phyloP scores from a whole-genome alignment of 495 filamentous ascomycete genomes.

The Saxispiralis lemnorum region DNA sequence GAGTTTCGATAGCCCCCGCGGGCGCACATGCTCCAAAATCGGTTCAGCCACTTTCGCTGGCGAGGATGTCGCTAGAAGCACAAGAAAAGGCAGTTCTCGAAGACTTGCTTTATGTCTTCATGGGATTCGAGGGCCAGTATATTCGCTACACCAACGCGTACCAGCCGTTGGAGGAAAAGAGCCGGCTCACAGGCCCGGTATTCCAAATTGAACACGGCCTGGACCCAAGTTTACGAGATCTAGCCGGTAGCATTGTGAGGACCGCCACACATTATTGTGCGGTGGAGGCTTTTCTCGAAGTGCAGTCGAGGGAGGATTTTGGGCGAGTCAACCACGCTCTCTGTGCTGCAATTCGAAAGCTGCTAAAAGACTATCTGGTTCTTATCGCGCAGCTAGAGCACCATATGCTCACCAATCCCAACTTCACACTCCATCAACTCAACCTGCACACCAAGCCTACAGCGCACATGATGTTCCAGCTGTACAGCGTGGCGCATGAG shows the following conservation, averaged over 20 bases:
- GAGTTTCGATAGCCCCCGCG: constrained; percentile 68
- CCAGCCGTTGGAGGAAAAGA: constrained; percentile 67
- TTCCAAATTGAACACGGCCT: constrained; percentile 69
- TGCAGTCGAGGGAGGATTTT: constrained; percentile 81
- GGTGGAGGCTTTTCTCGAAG: constrained; percentile 80
- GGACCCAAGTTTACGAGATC: constrained; percentile 77
- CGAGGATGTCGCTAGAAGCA: constrained; percentile 52
- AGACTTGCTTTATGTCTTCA: constrained; percentile 83
- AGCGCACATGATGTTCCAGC: constrained; percentile 69
- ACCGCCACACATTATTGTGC: constrained; percentile 90
- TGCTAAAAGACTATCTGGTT: constrained; percentile 81
- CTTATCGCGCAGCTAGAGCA: constrained; percentile 85
- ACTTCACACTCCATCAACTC: constrained; percentile 79
- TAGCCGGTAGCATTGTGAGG: constrained; percentile 74
- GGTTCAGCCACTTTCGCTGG: constrained; percentile 53
- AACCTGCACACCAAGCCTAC: constrained; percentile 83
- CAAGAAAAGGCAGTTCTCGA: constrained; percentile 80
- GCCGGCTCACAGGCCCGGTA: constrained; percentile 60
- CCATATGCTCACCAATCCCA: constrained; percentile 68
- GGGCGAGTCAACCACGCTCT: constrained; percentile 92
- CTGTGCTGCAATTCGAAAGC: constrained; percentile 78
- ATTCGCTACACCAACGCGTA: constrained; percentile 70
- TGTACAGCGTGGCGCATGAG: constrained; percentile 75
- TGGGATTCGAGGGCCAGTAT: constrained; percentile 97
- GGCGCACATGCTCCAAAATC: constrained; percentile 53